Conservation (phyloP, 75 land plant species). For the Sequoia sempervirens region DNA sequence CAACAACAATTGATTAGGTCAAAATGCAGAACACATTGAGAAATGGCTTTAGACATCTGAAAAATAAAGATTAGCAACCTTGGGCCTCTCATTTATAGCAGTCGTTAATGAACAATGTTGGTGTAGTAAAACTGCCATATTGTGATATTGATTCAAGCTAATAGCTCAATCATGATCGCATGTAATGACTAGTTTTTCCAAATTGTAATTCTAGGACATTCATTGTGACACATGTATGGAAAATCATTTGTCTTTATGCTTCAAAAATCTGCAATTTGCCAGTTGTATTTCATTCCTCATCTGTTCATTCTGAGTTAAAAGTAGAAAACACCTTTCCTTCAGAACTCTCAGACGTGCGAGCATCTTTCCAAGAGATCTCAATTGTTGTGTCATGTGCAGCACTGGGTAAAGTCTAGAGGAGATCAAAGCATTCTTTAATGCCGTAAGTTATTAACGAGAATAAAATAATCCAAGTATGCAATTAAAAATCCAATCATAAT, state of each 20-base stretch:
- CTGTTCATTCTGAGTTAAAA: background rate
- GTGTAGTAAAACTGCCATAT: background rate
- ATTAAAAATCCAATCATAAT: background rate
- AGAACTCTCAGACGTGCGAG: background rate
- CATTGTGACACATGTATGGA: background rate
- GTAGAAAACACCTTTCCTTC: background rate
- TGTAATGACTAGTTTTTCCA: background rate
- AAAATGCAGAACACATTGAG: background rate
- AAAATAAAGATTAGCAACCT: background rate
- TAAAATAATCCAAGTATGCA: background rate
- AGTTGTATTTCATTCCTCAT: background rate
- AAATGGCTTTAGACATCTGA: background rate
- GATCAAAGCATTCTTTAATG: background rate
- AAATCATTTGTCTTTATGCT: background rate
- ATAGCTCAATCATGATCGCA: background rate
- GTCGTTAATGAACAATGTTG: background rate
- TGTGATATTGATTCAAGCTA: too few relatives aligned
- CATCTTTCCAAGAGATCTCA: background rate
- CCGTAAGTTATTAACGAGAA: background rate
- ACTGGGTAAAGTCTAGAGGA: background rate
- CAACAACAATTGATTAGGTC: background rate
- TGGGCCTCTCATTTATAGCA: background rate
- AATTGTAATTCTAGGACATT: background rate
- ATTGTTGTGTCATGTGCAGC: background rate
- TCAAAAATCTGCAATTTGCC: background rate